Evolutionary conservation across 2,329 filamentous ascomycete genomes (phyloP), one percentile per base, ranked within the genome.

Genomic region (Trichoderma gracile): DNA sequence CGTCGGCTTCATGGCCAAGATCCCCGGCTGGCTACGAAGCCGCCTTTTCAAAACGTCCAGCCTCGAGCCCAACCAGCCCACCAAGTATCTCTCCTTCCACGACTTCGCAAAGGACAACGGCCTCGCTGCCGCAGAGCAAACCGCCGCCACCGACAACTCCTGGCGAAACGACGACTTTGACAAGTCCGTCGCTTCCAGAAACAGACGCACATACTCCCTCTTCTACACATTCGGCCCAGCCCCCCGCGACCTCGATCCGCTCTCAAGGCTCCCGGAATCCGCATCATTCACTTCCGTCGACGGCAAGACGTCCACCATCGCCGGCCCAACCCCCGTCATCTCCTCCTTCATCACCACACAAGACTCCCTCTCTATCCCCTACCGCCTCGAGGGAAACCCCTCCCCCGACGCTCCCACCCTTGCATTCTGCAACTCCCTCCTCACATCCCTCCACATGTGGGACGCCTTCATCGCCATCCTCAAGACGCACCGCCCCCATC

Each of bases 391-490:
- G 75, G 92, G 92, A 62, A 89, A 85, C 68, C 71, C 84, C 0
- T 82, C 87, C 38, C 85, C 87, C 0, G 73, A 83, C 21, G 90
- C 91, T 0, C 92, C 92, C 0, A 84, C 89, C 0, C 81, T 96
- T 12, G 87, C 92, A 21, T 89, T 93, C 69, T 84, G 83, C 76
- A 96, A 96, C 80, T 93, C 89, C 1, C 88, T 96, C 56, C 84
- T 96, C 8, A 91, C 91, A 2, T 87, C 89, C 54, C 83, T 89
- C 68, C 81, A 85, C 73, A 95, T 96, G 84, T 96, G 92, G 92
- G 89, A 95, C 70, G 81, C 81, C 1, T 86, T 96, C 65, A 78
- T 95, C 0, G 77, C 79, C 1, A 78, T 85, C n/a, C 82, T 95
- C 68, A 82, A 83, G 57, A 74, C 77, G 0, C 72, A 84, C 43